Evolutionary conservation across 2,329 filamentous ascomycete genomes (phyloP).

Genomic region (Ceratocystis diversiconidia): DNA sequence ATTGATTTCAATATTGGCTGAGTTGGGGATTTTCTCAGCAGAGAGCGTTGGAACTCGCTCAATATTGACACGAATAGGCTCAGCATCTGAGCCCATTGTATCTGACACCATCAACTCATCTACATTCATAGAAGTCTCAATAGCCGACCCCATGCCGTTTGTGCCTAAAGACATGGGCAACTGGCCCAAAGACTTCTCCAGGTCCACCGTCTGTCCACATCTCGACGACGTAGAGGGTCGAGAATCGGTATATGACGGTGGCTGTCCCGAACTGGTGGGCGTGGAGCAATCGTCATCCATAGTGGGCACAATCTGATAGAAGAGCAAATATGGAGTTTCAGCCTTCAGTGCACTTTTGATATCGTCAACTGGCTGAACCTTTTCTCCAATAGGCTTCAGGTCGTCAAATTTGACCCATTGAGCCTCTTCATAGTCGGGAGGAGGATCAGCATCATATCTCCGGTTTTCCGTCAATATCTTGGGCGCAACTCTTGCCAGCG

Average conservation of each 20-base stretch:
- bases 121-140: not conserved
- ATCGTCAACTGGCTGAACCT: constrained; percentile 66
- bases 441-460: constrained; percentile 39
- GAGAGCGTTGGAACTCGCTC: constrained; percentile 13
- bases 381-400: constrained; percentile 44
- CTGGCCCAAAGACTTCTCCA: not conserved
- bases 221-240: constrained; percentile 24
- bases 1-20: not conserved
- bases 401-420: constrained; percentile 92
- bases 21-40: constrained; percentile 11
- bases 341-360: constrained; percentile 59
- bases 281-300: constrained; percentile 47
- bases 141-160: not conserved
- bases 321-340: constrained; percentile 89
- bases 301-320: constrained; percentile 88
- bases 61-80: constrained; percentile 13
- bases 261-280: constrained; percentile 34
- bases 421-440: constrained; percentile 53
- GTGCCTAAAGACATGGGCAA: not conserved
- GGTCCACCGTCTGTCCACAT: not conserved
- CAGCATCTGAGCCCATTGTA: not conserved
- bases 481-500: constrained; percentile 63
- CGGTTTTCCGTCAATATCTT: constrained; percentile 47
- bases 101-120: too few species aligned
- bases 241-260: constrained; percentile 45